Base-by-base conservation (phyloP, 306 rosid genomes). In the Vigna reflexopilosa region DNA sequence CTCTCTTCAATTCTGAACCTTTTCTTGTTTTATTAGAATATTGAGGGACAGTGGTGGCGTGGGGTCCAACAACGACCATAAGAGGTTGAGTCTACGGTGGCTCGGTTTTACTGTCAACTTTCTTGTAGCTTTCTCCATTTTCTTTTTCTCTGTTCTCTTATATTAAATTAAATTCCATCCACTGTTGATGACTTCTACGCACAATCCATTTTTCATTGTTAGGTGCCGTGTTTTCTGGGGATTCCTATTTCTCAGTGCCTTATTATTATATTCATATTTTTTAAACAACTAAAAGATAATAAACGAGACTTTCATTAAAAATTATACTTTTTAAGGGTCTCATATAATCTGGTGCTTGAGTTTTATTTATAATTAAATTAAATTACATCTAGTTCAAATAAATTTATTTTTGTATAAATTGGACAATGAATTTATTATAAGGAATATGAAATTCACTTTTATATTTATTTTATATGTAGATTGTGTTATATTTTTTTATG, bases 211-310 rank as follows among this genome's bases (percentile, higher is more conserved):
- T 69, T 81, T 79, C 36, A 15, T 34, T 85, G 59, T 69, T 9
- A 15, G 83, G 70, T 82, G 83, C 77, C 91, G 90, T 90, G 91
- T 84, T 59, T 47, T 7, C 67, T 81, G 79, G 93, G 84, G 77
- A 83, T 88, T 87, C 86, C 85, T n/a, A 71, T 17, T 47, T 80
- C 82, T 83, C 3, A 15, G 5, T 0, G 1, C 2, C 0, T 12
- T 28, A 28, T 26, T 59, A 59, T 28, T 59, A 59, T 28, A 13
- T 42, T 42, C 47, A 7, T 7, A 30, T 34, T 4, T 34, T 34
- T 34, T 34, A 34, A 34, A 34, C 38, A 34, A 32, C 6, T 32
- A 32, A 32, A 4, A 4, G 6, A 32, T 32, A 4, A 32, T 4
- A 32, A 20, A 20, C 20, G 0, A 20, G 20, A 20, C 20, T 20